Conservation (phyloP, 2,329 filamentous ascomycete species). For the Nemania sp. region DNA sequence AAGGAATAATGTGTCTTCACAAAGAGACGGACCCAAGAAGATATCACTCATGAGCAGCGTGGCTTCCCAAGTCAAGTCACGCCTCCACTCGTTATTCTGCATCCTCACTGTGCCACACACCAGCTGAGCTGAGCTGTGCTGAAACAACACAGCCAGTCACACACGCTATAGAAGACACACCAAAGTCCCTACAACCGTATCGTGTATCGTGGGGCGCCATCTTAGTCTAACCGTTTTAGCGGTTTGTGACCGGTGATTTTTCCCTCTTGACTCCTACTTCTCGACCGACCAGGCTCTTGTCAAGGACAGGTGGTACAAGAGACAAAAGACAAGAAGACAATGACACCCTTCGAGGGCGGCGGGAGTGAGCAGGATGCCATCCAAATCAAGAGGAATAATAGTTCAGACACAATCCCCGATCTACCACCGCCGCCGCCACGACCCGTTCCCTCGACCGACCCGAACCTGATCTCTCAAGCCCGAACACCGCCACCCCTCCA, state of each 20-base stretch:
- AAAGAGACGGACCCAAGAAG: conserved; percentile 12
- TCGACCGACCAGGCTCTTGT: not conserved
- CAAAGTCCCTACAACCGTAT: not conserved
- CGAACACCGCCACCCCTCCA: conserved; percentile 49
- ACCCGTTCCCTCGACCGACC: conserved; percentile 45
- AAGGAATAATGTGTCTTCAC: conserved; percentile 17
- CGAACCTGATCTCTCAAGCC: conserved; percentile 40
- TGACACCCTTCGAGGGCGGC: conserved; percentile 12
- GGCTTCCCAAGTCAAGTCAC: not conserved
- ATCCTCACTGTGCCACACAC: not conserved
- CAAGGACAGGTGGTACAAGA: not conserved
- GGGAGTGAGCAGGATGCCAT: conserved; percentile 16
- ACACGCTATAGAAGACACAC: not conserved
- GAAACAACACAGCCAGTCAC: not conserved
- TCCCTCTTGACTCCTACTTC: too few relatives aligned
- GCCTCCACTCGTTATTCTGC: not conserved
- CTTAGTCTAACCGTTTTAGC: not conserved
- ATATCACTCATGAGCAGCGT: conserved; percentile 8
- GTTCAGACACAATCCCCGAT: conserved; percentile 34
- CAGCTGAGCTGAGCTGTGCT: not conserved
- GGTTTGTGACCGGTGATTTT: not conserved
- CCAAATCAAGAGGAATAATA: conserved; percentile 15
- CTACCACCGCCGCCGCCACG: conserved; percentile 47
- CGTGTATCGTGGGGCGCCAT: not conserved
- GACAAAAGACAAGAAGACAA: conserved; percentile 12